Base-by-base conservation (phyloP, 1,139 yeast genomes). In the Zhuliangozyma blackwelliae region DNA sequence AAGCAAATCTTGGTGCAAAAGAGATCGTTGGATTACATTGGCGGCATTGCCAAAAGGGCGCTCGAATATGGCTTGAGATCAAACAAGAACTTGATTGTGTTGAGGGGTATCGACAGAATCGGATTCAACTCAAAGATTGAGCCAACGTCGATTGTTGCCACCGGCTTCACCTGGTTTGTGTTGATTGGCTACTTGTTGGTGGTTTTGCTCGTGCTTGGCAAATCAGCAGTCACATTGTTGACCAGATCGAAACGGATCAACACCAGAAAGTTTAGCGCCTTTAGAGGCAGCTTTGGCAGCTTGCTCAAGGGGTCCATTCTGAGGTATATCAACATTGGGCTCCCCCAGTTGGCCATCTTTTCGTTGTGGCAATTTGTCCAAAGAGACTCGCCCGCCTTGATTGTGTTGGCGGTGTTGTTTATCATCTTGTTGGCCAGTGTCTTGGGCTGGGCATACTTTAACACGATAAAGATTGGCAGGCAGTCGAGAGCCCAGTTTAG, bases 291-390 rank as follows among this genome's bases (percentile, higher is more conserved):
- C 32, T 82, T 86, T 74, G 57, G 50, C 40, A 52, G 60, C 28
- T 69, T 82, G 28, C 57, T 84, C 45, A 83, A 82, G 52, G 94
- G 95, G 33, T 65, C 87, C 6, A 45, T 84, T 33, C 69, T 81
- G 47, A 73, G 89, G 58, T 83, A 83, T 52, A 69, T 83, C 39
- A 81, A 76, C 49, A 82, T 85, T 55, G 94, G 92, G 0, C 82
- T 82, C 54, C 77, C 88, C 2, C 95, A 85, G 59, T 63, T 84
- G 46, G 64, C 76, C 4, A 74, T 84, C 36, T 66, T 85, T 37
- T 77, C 90, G 10, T 68, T 83, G 35, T 84, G 87, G 86, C 92
- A 85, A 59, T 83, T 82, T 50, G 76, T 81, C 9, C 72, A 68
- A 47, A 59, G 68, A 40, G 94, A 85, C 53, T 82, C 92, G 0